These are phyloP conservation scores for Cucumis melo DNA, from an alignment of 306 rosid species.

Conservation along the genomic window DNA sequence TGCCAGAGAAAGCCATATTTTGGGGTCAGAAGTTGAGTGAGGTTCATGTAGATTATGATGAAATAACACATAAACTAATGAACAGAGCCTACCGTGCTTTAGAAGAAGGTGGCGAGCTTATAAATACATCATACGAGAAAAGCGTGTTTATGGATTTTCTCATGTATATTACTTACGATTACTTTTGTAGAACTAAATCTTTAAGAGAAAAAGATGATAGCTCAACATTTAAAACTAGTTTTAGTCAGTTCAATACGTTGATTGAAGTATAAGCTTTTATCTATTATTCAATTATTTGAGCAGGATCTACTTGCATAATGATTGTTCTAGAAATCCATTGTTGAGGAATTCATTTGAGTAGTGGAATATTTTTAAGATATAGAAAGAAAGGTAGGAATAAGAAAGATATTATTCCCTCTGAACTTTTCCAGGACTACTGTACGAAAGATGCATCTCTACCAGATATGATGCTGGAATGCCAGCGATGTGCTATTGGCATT, in stretches of 20 bases:
- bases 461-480: background rate
- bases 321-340: background rate
- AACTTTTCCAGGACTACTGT: background rate
- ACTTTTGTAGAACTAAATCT: constrained; percentile 31
- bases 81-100: constrained; percentile 27
- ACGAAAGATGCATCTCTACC: background rate
- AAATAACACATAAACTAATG: constrained; percentile 35
- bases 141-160: constrained; percentile 61
- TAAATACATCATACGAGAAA: constrained; percentile 28
- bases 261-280: constrained; percentile 5
- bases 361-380: background rate
- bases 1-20: constrained; percentile 56
- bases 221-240: constrained; percentile 20
- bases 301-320: background rate
- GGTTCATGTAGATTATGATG: constrained; percentile 36
- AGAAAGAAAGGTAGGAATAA: background rate
- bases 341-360: background rate
- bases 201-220: constrained; percentile 17
- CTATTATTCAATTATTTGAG: background rate
- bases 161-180: constrained; percentile 62
- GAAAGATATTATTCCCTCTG: background rate
- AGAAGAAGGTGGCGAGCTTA: constrained; percentile 23
- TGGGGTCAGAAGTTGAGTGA: constrained; percentile 66
- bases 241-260: constrained; percentile 22
- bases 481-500: background rate